Evolutionary conservation across 148 eudicot genomes (phyloP), one percentile per base, ranked within the genome.

Genomic region (Nyssa sinensis): DNA sequence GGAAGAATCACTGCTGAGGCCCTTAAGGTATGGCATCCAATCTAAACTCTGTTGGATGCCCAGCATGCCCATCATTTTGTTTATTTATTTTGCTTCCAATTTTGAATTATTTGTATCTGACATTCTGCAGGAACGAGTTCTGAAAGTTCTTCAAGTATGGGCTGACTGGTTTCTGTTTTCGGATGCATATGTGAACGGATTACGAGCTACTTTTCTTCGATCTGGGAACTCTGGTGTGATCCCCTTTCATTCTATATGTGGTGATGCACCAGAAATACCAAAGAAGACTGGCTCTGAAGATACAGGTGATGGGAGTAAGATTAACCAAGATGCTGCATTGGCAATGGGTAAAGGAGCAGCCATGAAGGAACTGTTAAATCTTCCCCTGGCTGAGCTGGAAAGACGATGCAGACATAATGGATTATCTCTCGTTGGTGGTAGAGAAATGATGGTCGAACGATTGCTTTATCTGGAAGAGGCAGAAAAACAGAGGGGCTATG

Each of bases 111-210:
- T 44, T 47, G 34, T 44, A n/a, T 35, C 16, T 71, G 31, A 59
- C 57, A 32, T 72, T 53, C 73, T 68, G 39, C 86, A 95, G 98
- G 98, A 95, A 83, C 92, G 97, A 47, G 94, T 95, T 78, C 71
- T 92, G 78, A 95, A 95, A 81, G 98, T 95, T 68, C 97, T 92
- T 77, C 98, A 95, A 82, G 98, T 93, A 62, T 95, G 98, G 98
- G 85, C 98, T 35, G 98, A 95, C 80, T 95, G 98, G 98, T 95
- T 95, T 86, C 84, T 95, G 37, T 95, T 95, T 84, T 95, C 98
- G 25, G 98, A 95, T 80, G 93, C 94, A 58, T 95, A 90, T 78
- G 92, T 92, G 69, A 92, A 95, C 74, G 98, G 98, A 62, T 69
- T 95, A 76, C 88, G 97, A 67, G 89, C 98, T 57, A 95, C 98